Evolutionary conservation across 495 filamentous ascomycete species (phyloP).

Genomic region (Chaetomium tenue): DNA sequence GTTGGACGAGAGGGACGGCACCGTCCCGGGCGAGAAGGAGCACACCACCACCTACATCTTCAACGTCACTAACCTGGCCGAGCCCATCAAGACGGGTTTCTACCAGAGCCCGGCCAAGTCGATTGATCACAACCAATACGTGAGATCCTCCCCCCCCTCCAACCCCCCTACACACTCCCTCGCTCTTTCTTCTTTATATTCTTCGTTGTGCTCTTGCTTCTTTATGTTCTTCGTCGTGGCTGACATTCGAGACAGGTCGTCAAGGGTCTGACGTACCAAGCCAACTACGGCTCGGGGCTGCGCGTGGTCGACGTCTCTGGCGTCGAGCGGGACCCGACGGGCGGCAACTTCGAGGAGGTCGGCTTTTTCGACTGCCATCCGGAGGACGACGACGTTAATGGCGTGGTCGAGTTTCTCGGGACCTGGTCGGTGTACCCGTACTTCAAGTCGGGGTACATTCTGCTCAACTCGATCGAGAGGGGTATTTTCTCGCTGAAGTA

Average conservation of each 20-base stretch:
- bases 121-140: constrained; percentile 64
- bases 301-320: constrained; percentile 55
- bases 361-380: constrained; percentile 62
- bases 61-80: constrained; percentile 53
- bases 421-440: constrained; percentile 57
- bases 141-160: background rate
- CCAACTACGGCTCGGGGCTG: constrained; percentile 59
- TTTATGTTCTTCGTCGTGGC: background rate
- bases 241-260: constrained; percentile 31
- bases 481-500: constrained; percentile 54
- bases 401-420: constrained; percentile 55
- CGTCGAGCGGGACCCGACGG: constrained; percentile 55
- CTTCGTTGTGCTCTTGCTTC: background rate
- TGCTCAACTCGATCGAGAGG: constrained; percentile 61
- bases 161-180: too few species aligned
- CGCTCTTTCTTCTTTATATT: background rate
- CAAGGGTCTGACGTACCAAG: constrained; percentile 55
- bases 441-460: constrained; percentile 57
- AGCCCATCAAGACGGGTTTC: constrained; percentile 54
- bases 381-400: constrained; percentile 55
- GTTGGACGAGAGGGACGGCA: constrained; percentile 53
- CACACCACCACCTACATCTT: constrained; percentile 57
- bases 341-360: constrained; percentile 50
- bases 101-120: constrained; percentile 50
- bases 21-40: constrained; percentile 46